Conservation (phyloP, 140 eudicot genomes). For the Stevia rebaudiana region DNA sequence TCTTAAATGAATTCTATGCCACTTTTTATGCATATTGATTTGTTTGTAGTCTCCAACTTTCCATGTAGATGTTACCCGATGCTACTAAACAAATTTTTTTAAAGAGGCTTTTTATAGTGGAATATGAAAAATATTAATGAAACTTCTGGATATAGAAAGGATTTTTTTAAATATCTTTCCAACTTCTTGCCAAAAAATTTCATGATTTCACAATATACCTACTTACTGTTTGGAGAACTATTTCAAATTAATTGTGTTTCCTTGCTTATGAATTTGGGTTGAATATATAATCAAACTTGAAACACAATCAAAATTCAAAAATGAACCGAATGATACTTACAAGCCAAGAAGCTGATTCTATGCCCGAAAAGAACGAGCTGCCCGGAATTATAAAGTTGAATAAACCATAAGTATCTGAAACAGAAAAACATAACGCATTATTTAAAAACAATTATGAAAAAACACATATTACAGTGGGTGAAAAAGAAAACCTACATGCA, state of each 20-base stretch:
- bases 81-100: neutral
- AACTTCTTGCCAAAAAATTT: neutral
- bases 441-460: constrained; percentile 1
- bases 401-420: constrained; percentile 76
- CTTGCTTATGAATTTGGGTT: neutral
- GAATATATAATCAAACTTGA: neutral
- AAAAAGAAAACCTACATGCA: constrained; percentile 58
- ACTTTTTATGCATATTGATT: neutral
- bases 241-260: neutral
- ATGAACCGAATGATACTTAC: constrained; percentile 38
- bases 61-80: neutral
- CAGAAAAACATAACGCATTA: constrained; percentile 1
- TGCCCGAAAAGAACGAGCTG: constrained; percentile 65
- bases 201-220: neutral
- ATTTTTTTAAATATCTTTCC: neutral
- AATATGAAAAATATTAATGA: neutral
- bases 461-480: neutral
- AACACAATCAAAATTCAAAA: constrained; percentile 1
- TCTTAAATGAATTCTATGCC: neutral
- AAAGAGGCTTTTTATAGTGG: neutral
- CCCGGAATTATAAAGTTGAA: constrained; percentile 80
- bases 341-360: constrained; percentile 78
- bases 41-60: neutral
- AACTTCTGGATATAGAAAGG: neutral
- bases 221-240: neutral